Percentiles rank a stretch among this genome's conserved stretches.
These are phyloP conservation scores for Dioszegia crocea DNA, from an alignment of 768 basidiomycete genomes.

Conservation along the genomic window DNA sequence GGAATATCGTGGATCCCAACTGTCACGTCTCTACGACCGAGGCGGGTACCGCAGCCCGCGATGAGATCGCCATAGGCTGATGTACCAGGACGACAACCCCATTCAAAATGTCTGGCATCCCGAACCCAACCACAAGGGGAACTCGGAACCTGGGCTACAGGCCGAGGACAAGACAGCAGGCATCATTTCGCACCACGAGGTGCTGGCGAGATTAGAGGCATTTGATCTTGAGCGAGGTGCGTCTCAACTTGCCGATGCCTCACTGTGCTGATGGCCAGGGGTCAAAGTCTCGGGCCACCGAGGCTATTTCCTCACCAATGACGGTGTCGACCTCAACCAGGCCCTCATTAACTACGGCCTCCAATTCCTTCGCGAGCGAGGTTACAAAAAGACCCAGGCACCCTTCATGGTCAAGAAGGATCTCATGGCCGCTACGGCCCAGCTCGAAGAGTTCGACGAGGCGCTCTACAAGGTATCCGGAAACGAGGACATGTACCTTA, in stretches of 20 bases:
- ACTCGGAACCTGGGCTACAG: constrained; percentile 34
- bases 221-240: constrained; percentile 87
- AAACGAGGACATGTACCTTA: constrained; percentile 93
- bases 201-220: constrained; percentile 83
- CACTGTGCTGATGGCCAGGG: constrained; percentile 13
- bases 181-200: constrained; percentile 97
- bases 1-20: constrained; percentile 84
- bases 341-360: constrained; percentile 91
- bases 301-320: constrained; percentile 92
- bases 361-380: constrained; percentile 75
- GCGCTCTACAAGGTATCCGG: constrained; percentile 87
- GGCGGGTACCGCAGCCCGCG: constrained; percentile 55
- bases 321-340: constrained; percentile 95
- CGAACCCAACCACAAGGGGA: constrained; percentile 62
- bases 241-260: constrained; percentile 49
- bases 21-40: constrained; percentile 84
- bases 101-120: constrained; percentile 82
- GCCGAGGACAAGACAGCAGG: constrained; percentile 61
- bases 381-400: constrained; percentile 90
- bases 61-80: neutral
- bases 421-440: constrained; percentile 94
- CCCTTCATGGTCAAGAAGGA: constrained; percentile 99
- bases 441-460: constrained; percentile 97
- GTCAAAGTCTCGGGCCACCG: constrained; percentile 86
- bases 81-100: constrained; percentile 76